Conservation (phyloP, 306 rosid genomes). For the Astragalus membranaceus region DNA sequence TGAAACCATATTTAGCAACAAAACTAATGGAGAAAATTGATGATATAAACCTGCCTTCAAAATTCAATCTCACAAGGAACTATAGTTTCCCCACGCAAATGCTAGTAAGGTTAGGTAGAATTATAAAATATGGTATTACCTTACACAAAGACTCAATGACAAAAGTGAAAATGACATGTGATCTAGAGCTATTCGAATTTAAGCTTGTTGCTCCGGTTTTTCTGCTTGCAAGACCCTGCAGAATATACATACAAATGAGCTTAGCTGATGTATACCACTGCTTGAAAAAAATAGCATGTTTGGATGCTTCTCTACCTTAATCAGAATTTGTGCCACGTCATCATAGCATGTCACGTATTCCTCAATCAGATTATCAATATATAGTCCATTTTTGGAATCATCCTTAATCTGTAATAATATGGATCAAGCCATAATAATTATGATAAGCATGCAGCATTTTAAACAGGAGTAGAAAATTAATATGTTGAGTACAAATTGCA, state of each 20-base stretch:
- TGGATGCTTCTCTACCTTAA: slow-evolving; percentile 52
- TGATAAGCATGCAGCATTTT: neutral
- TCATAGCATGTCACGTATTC: slow-evolving; percentile 80
- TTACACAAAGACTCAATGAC: slow-evolving; percentile 78
- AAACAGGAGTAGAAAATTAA: neutral
- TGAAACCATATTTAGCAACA: slow-evolving; percentile 9
- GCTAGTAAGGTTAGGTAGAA: neutral
- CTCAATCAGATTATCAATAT: slow-evolving; percentile 83
- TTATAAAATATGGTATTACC: slow-evolving; percentile 40
- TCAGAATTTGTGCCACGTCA: slow-evolving; percentile 72
- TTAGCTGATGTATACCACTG: neutral
- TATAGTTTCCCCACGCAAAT: too few species aligned
- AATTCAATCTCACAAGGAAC: neutral
- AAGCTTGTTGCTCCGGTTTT: slow-evolving; percentile 72
- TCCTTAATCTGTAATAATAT: slow-evolving; percentile 58
- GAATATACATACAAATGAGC: neutral
- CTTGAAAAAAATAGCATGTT: neutral
- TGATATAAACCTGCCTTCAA: neutral
- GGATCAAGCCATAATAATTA: slow-evolving; percentile 6
- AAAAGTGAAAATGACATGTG: slow-evolving; percentile 77
- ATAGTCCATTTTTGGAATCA: slow-evolving; percentile 52
- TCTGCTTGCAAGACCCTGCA: slow-evolving; percentile 92
- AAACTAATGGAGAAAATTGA: neutral
- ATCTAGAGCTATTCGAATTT: slow-evolving; percentile 76
- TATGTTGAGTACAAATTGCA: neutral